Evolutionary conservation across 2,329 filamentous ascomycete genomes (phyloP), one percentile per base, ranked within the genome.

Genomic region (Monosporascus sp.): DNA sequence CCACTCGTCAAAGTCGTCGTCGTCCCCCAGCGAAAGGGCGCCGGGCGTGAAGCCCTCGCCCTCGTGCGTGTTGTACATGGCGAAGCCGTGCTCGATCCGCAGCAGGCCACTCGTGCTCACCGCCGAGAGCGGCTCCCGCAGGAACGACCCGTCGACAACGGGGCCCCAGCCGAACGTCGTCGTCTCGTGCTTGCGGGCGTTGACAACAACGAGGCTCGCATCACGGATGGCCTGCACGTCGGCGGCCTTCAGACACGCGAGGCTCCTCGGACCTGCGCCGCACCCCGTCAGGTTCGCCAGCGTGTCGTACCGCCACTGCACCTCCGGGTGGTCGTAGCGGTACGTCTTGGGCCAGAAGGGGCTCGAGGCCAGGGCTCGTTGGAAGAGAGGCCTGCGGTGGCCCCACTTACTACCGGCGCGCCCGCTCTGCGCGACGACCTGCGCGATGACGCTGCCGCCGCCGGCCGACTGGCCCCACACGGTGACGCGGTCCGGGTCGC

Each of bases 11-110:
- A 84, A 83, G 2, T 69, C 68, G 0, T 63, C 60, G 6, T 67
- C 64, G 0, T 60, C 57, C 0, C 57, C 54, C 47, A 66, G 69
- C 18, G 68, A 62, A 1, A 85, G 68, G 0, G 75, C 78, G 0
- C 74, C 62, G 0, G 81, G 80, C 22, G 83, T 70, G 59, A 86
- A 86, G 56, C 81, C 82, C 62, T 85, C 77, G 22, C 83, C 82
- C 65, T 86, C 83, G 60, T 84, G 78, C 0, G 77, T 74, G 62
- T 86, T 86, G 64, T 84, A 85, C 72, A 78, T 79, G n/a, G 74
- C 72, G 56, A 78, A 79, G 0, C 75, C 73, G 8, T 68, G 63
- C 2, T 78, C 71, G 2, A 73, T 73, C 50, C 80, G 38, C 24
- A 50, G 48, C 18, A 27, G 50, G 14, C 38, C 24, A n/a, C 22